Evolutionary conservation across 1,139 yeast species (phyloP).

Genomic region (Neolecta irregularis): DNA sequence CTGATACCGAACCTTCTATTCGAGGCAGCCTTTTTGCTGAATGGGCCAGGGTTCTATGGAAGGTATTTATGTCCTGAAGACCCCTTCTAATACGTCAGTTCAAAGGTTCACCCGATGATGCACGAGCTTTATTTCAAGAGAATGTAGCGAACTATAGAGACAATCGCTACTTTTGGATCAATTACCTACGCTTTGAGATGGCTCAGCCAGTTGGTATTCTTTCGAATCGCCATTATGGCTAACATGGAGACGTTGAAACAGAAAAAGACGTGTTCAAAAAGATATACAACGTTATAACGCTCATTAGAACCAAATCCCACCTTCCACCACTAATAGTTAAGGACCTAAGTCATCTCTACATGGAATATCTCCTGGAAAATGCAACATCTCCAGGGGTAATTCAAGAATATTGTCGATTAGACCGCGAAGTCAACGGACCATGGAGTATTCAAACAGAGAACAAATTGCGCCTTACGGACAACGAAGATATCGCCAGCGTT

Average conservation of each 20-base stretch:
- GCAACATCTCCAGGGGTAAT: conserved; percentile 18
- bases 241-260: conserved; percentile 3
- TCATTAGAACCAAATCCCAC: conserved; percentile 17
- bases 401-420: conserved; percentile 22
- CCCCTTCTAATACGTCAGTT: conserved; percentile 3
- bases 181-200: conserved; percentile 23
- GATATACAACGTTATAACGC: conserved; percentile 16
- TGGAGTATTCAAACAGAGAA: conserved; percentile 17
- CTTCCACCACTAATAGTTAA: conserved; percentile 21
- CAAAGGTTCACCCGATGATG: conserved; percentile 17
- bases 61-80: conserved; percentile 5
- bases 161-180: conserved; percentile 21
- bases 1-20: conserved; percentile 15
- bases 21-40: conserved; percentile 18
- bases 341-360: conserved; percentile 22
- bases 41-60: conserved; percentile 19
- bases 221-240: neutral
- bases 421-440: conserved; percentile 25
- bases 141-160: conserved; percentile 17
- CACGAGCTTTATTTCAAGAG: conserved; percentile 18
- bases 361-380: conserved; percentile 20
- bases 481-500: conserved; percentile 9
- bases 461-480: conserved; percentile 10
- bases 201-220: conserved; percentile 15
- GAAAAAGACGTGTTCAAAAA: conserved; percentile 12